phyloP scores from a whole-genome alignment of 495 filamentous ascomycete genomes.

The Neurospora sp. region DNA sequence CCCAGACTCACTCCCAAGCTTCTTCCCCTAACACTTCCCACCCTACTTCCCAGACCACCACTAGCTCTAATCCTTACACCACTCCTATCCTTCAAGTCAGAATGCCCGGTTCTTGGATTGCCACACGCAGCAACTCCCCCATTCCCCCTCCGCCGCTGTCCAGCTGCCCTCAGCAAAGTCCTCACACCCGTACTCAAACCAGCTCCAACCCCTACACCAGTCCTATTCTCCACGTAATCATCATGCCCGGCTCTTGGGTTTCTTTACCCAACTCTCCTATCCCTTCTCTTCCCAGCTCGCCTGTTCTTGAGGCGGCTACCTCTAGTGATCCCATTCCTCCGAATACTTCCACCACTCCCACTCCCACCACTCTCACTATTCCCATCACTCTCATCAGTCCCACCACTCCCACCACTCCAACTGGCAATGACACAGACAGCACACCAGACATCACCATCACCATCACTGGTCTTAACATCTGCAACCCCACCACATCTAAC shows the following conservation, averaged over 20 bases:
- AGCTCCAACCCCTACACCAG: background rate
- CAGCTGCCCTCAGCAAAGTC: background rate
- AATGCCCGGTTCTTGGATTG: background rate
- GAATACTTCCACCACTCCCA: background rate
- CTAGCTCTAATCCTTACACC: background rate
- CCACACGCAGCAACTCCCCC: background rate
- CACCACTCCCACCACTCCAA: background rate
- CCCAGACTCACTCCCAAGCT: background rate
- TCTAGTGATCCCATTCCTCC: background rate
- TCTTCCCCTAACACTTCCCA: too few relatives aligned
- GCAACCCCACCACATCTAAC: background rate
- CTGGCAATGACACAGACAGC: background rate
- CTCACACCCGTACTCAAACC: background rate
- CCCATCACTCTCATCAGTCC: too few relatives aligned
- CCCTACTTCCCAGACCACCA: too few relatives aligned
- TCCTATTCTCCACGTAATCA: background rate
- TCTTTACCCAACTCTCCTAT: background rate
- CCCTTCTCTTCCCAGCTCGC: background rate
- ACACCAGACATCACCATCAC: background rate
- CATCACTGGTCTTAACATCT: background rate
- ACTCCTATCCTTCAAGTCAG: background rate
- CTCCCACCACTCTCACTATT: background rate
- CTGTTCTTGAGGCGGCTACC: background rate
- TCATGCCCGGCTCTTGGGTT: background rate
- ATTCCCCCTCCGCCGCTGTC: background rate